Evolutionary conservation across 2,329 filamentous ascomycete genomes (phyloP), one percentile per base, ranked within the genome.

Genomic region (Anisogramma anomala): DNA sequence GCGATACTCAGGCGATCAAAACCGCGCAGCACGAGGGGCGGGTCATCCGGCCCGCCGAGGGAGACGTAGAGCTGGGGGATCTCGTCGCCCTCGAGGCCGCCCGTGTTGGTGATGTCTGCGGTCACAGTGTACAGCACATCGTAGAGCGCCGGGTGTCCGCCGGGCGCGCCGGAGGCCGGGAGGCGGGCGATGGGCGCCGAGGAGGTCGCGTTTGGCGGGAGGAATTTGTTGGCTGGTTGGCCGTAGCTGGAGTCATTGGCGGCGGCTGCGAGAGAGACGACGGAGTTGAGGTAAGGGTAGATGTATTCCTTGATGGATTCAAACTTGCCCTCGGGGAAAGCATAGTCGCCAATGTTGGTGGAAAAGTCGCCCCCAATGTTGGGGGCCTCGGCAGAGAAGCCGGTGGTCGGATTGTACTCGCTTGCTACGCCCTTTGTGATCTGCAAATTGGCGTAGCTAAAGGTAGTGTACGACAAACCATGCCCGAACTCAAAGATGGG

Each of bases 401-500:
- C 83, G 0, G 61, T 66, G 0, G 77, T 77, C 0, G 82, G 71
- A 7, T 50, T 52, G 63, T 84, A 84, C 0, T 65, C 53, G 15
- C 57, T 58, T 1, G 66, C 67, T n/a, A 64, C 52, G 35, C 62
- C 59, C 50, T 72, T 71, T 49, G 64, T 52, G 25, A 86, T 63
- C 22, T 67, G 58, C 25, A 91, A 62, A 56, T 83, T 67, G n/a
- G 79, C 76, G 64, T 86, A 86, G 40, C 73, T 59, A 55, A 93
- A 89, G 2, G 71, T 84, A 1, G 84, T 86, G 68, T 91, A 93
- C 3, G 77, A 83, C 10, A 93, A 66, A 42, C 86, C 86, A 53
- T 73, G 83, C 6, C 85, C 85, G 51, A 91, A 93, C 55, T 88
- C 84, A 60, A 79, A 91, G 48, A 84, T 74, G 1, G 84, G 83